phyloP scores from a whole-genome alignment of 805 yeast species.

The Lipomyces chichibuensis region DNA sequence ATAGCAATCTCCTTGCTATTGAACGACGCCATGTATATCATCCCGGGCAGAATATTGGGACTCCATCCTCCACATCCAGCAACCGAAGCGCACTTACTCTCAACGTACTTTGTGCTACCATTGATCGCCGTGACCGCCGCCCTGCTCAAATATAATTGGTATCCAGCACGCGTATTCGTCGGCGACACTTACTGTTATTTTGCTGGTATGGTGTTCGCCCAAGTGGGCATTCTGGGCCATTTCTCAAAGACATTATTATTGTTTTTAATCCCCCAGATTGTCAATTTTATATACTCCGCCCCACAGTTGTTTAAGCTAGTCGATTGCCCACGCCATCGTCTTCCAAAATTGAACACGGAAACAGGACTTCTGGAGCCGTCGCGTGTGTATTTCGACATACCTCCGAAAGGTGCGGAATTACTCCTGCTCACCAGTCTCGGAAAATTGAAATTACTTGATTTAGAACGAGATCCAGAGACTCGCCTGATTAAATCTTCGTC shows the following conservation, averaged over 20 bases:
- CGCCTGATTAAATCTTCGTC: conserved; percentile 54
- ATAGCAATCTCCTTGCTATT: conserved; percentile 68
- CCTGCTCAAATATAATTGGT: conserved; percentile 78
- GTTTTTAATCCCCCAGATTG: conserved; percentile 86
- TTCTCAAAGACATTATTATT: conserved; percentile 88
- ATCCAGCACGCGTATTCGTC: conserved; percentile 90
- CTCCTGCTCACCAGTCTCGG: conserved; percentile 53
- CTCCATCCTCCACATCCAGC: conserved; percentile 53
- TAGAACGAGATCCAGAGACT: conserved; percentile 44
- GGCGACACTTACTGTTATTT: conserved; percentile 98
- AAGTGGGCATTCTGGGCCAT: conserved; percentile 94
- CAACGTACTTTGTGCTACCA: conserved; percentile 79
- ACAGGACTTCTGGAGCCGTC: conserved; percentile 81
- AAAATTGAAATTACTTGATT: conserved; percentile 54
- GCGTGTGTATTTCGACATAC: conserved; percentile 42
- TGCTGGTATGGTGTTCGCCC: conserved; percentile 98
- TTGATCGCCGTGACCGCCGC: conserved; percentile 83
- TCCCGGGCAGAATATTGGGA: conserved; percentile 43
- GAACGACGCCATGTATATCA: conserved; percentile 73
- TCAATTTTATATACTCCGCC: conserved; percentile 85
- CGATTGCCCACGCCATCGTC: conserved; percentile 93
- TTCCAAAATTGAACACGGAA: conserved; percentile 72
- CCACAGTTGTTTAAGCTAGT: conserved; percentile 87
- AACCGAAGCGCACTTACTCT: conserved; percentile 77
- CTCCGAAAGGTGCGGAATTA: conserved; percentile 34